Percentiles rank a stretch among this genome's conserved stretches.
phyloP scores from a whole-genome alignment of 208 protist genomes.

The Acanthamoeba healyi region DNA sequence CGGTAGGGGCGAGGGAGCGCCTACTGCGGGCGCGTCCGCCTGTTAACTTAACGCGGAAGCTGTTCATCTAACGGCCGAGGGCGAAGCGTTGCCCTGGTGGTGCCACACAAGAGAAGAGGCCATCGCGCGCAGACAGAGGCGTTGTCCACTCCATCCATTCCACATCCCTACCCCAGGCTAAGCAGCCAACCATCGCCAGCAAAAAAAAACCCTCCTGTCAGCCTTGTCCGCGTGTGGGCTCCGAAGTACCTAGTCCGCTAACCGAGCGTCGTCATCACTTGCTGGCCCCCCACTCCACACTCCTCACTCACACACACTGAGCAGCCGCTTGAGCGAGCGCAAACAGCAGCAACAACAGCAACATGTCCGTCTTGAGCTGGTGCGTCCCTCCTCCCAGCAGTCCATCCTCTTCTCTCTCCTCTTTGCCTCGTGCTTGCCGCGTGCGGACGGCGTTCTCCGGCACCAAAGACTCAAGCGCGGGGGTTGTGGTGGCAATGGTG shows the following conservation, averaged over 20 bases:
- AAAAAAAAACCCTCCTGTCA: too few species aligned
- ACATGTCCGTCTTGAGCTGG: not conserved
- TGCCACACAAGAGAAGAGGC: too few species aligned
- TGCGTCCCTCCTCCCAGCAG: not conserved
- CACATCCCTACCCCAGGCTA: too few species aligned
- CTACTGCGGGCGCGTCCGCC: not conserved
- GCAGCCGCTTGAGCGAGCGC: not conserved
- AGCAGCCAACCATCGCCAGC: not conserved
- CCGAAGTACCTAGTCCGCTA: not conserved
- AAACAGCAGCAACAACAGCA: not conserved
- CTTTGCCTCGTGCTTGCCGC: not conserved
- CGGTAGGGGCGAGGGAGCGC: not conserved
- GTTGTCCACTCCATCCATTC: too few species aligned
- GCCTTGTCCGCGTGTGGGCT: not conserved
- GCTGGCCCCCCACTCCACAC: not conserved
- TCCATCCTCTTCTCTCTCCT: too few species aligned
- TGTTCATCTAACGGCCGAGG: not conserved
- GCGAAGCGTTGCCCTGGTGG: not conserved
- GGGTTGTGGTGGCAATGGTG: too few species aligned
- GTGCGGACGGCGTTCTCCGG: not conserved
- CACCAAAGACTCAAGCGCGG: too few species aligned
- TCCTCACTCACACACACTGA: too few species aligned
- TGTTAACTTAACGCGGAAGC: not conserved
- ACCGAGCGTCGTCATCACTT: not conserved
- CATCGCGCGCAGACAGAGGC: too few species aligned